Evolutionary conservation across 2,329 filamentous ascomycete species (phyloP).

Genomic region (Fusarium abutilonis): DNA sequence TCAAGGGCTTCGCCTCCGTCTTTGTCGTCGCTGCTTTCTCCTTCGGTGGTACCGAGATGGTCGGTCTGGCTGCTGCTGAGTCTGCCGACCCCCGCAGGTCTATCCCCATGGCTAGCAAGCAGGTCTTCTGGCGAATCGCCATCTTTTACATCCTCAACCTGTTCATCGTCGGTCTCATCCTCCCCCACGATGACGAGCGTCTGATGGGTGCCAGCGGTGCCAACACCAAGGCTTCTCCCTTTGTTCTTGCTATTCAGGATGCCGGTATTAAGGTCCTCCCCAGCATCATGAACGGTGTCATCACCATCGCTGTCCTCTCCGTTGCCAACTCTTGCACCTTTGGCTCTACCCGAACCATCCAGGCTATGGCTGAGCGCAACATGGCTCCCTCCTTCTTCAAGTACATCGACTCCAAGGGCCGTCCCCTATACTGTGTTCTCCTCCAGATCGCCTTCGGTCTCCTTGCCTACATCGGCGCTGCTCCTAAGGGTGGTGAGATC

Average conservation of each 20-base stretch:
- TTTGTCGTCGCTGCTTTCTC: conserved; percentile 80
- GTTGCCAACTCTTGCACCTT: conserved; percentile 94
- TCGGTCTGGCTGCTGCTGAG: conserved; percentile 80
- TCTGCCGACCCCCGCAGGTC: conserved; percentile 80
- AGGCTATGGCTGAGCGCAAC: conserved; percentile 86
- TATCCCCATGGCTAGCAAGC: conserved; percentile 86
- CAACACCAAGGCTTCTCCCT: conserved; percentile 82
- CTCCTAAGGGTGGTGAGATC: conserved; percentile 67
- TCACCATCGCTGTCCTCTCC: conserved; percentile 88
- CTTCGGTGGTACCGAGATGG: conserved; percentile 79
- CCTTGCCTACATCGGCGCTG: conserved; percentile 79
- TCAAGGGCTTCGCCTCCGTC: conserved; percentile 80
- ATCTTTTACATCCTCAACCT: conserved; percentile 91
- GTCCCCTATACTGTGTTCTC: conserved; percentile 77
- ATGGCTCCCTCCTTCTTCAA: conserved; percentile 81
- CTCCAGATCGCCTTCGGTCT: conserved; percentile 75
- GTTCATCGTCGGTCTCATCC: conserved; percentile 81
- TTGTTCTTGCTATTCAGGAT: conserved; percentile 90
- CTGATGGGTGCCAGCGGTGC: conserved; percentile 68
- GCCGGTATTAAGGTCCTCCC: conserved; percentile 84
- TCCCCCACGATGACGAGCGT: conserved; percentile 73
- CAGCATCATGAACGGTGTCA: conserved; percentile 91
- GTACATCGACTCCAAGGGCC: conserved; percentile 85
- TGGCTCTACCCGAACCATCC: conserved; percentile 88
- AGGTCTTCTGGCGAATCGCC: conserved; percentile 94